phyloP scores from a whole-genome alignment of 1,284 basidiomycete species.

The Cryptococcus sp. region DNA sequence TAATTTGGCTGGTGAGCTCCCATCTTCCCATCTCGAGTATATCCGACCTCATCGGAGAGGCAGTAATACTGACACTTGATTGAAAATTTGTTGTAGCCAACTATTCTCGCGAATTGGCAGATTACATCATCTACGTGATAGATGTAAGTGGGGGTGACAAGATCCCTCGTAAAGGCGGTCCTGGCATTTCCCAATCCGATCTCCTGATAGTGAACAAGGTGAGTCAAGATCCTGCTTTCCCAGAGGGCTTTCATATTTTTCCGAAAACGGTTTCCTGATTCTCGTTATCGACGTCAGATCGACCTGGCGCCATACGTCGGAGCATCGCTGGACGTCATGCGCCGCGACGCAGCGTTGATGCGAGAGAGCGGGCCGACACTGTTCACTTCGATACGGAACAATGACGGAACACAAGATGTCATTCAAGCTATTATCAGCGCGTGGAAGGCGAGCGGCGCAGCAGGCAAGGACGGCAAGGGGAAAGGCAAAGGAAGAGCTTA shows the following conservation, averaged over 20 bases:
- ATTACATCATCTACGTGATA: conserved; percentile 93
- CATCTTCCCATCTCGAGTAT: no score
- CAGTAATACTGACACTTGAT: neutral
- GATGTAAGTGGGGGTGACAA: conserved; percentile 87
- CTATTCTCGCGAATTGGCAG: conserved; percentile 92
- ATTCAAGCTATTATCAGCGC: conserved; percentile 80
- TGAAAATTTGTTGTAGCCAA: conserved; percentile 63
- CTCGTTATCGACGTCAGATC: conserved; percentile 59
- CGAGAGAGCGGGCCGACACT: conserved; percentile 91
- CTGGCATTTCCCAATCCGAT: conserved; percentile 89
- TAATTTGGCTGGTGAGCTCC: conserved; percentile 20
- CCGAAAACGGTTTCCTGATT: no score
- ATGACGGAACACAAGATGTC: conserved; percentile 78
- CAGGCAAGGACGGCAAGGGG: conserved; percentile 31
- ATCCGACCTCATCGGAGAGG: neutral
- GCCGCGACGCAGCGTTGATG: conserved; percentile 88
- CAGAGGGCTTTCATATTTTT: neutral
- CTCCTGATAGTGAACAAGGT: conserved; percentile 95
- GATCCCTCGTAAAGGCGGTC: conserved; percentile 95
- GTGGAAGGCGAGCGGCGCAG: conserved; percentile 66
- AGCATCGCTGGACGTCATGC: conserved; percentile 93
- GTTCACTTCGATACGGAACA: conserved; percentile 82
- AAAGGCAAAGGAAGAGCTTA: conserved; percentile 30
- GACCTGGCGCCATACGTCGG: conserved; percentile 91
- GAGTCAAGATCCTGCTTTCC: conserved; percentile 14